Conservation (phyloP, 2,329 filamentous ascomycete genomes). For the Calonectria hongkongensis region DNA sequence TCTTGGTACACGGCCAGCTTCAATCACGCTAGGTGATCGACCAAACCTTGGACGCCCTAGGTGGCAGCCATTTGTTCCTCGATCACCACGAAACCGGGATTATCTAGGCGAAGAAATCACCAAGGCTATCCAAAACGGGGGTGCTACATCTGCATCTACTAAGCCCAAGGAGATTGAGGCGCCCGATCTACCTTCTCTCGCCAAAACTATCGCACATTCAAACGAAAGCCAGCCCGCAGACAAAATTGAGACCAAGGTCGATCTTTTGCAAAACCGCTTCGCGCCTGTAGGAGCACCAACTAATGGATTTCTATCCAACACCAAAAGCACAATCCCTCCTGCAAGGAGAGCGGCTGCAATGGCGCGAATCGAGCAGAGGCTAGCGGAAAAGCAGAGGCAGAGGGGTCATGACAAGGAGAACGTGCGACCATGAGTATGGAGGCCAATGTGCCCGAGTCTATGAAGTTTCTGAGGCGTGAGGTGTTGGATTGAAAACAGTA, state of each 20-base stretch:
- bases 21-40: slow-evolving; percentile 49
- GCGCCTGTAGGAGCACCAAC: slow-evolving; percentile 65
- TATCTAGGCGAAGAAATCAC: slow-evolving; percentile 60
- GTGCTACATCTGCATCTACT: slow-evolving; percentile 48
- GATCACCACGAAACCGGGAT: slow-evolving; percentile 62
- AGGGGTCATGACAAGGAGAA: slow-evolving; percentile 71
- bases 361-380: slow-evolving; percentile 72
- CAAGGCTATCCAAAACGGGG: slow-evolving; percentile 56
- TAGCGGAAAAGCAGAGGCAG: slow-evolving; percentile 68
- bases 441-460: slow-evolving; percentile 21
- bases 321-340: slow-evolving; percentile 67
- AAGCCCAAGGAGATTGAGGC: slow-evolving; percentile 51
- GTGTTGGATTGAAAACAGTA: slow-evolving; percentile 48
- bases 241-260: slow-evolving; percentile 61
- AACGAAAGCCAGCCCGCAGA: slow-evolving; percentile 42
- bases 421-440: slow-evolving; percentile 59
- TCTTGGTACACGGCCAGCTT: slow-evolving; percentile 38
- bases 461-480: slow-evolving; percentile 30
- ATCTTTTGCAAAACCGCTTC: slow-evolving; percentile 68
- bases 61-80: slow-evolving; percentile 66
- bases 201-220: slow-evolving; percentile 50
- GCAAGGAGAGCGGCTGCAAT: slow-evolving; percentile 73
- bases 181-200: slow-evolving; percentile 55
- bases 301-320: slow-evolving; percentile 60
- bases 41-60: slow-evolving; percentile 59